A percentile compares a stretch with the other conserved stretches of the same genome.
phyloP scores from a whole-genome alignment of 768 basidiomycete species.

The Termitomyces sp. region DNA sequence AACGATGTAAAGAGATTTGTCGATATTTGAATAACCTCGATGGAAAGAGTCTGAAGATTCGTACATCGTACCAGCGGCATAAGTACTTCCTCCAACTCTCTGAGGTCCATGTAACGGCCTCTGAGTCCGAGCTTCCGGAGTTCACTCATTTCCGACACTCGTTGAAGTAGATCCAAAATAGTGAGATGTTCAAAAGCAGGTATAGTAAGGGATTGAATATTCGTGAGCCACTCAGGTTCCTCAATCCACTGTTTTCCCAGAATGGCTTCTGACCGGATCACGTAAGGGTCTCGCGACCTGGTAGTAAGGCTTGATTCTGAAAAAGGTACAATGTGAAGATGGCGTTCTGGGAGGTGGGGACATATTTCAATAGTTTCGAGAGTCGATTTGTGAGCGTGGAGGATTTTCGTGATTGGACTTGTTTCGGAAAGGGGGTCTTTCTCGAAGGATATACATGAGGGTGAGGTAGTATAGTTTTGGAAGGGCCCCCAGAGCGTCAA shows the following conservation, averaged over 20 bases:
- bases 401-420: background rate
- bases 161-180: no score
- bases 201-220: background rate
- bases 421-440: background rate
- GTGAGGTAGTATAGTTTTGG: constrained; percentile 18
- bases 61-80: background rate
- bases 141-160: background rate
- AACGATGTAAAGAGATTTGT: background rate
- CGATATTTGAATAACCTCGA: background rate
- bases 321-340: background rate
- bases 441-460: background rate
- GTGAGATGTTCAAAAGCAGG: no score
- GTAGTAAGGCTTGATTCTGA: background rate
- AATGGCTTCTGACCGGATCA: no score
- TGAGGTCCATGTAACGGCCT: background rate
- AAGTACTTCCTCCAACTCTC: background rate
- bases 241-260: no score
- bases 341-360: background rate
- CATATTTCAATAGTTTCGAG: constrained; percentile 2
- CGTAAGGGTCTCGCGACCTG: no score
- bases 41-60: background rate
- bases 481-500: constrained; percentile 25
- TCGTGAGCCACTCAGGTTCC: background rate
- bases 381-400: background rate
- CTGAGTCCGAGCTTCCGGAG: background rate